Conservation (phyloP, 176 grass and related monocot species). For the Bonia amplexicaulis region DNA sequence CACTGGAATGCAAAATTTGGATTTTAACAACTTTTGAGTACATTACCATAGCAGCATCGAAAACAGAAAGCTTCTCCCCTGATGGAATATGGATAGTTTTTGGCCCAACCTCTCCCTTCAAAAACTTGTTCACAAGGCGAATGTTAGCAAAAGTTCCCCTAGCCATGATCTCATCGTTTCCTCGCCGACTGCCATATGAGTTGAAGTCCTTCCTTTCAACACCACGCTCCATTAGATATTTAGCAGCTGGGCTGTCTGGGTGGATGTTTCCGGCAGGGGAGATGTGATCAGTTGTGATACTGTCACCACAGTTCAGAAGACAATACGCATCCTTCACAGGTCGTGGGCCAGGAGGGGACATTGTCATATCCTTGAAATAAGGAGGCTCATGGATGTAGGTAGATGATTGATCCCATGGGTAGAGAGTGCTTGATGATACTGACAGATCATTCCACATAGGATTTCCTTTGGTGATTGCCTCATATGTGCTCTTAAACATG, state of each 20-base stretch:
- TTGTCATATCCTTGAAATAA: conserved; percentile 97
- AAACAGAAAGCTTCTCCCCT: conserved; percentile 85
- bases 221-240: conserved; percentile 65
- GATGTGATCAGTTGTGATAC: conserved; percentile 98
- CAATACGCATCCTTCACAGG: conserved; percentile 96
- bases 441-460: conserved; percentile 93
- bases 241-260: conserved; percentile 79
- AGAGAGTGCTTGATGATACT: conserved; percentile 73
- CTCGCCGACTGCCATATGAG: conserved; percentile 91
- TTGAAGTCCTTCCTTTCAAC: conserved; percentile 90
- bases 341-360: conserved; percentile 84
- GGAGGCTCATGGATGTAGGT: conserved; percentile 98
- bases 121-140: conserved; percentile 88
- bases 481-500: conserved; percentile 92
- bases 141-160: conserved; percentile 99
- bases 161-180: conserved; percentile 97
- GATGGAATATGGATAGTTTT: conserved; percentile 85
- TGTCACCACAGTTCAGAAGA: conserved; percentile 92
- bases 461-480: conserved; percentile 92
- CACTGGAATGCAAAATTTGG: not conserved
- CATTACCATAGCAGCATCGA: conserved; percentile 75
- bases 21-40: not conserved
- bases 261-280: conserved; percentile 92
- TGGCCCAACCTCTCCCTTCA: conserved; percentile 87
- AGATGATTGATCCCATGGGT: conserved; percentile 81